A percentile compares a stretch with the other conserved stretches of the same genome.
These are phyloP conservation scores for Gonium pectorale DNA, from an alignment of 139 green algal species.

Conservation along the genomic window DNA sequence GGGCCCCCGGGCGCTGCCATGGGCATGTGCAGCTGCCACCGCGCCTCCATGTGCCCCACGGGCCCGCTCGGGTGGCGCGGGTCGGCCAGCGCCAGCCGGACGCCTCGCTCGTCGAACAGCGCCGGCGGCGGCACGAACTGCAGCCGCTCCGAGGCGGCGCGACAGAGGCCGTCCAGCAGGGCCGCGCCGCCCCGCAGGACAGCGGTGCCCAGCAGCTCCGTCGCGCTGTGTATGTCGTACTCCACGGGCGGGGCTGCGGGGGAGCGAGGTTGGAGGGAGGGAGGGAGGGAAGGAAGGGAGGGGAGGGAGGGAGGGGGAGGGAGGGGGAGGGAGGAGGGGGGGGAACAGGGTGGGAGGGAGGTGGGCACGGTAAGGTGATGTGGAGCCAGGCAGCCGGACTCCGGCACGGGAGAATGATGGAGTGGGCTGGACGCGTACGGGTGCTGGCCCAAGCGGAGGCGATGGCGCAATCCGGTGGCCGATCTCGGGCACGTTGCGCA, in stretches of 20 bases:
- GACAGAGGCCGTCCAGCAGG: constrained; percentile 19
- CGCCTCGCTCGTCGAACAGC: constrained; percentile 11
- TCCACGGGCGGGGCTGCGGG: constrained; percentile 12
- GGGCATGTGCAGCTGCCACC: constrained; percentile 1
- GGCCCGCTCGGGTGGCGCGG: neutral
- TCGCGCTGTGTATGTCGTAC: constrained; percentile 22
- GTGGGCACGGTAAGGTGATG: neutral
- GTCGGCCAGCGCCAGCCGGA: constrained; percentile 18
- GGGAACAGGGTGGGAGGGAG: neutral
- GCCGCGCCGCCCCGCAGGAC: neutral
- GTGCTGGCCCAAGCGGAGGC: too few relatives aligned
- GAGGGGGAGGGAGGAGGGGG: neutral
- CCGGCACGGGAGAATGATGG: too few relatives aligned
- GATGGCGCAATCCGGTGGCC: too few relatives aligned
- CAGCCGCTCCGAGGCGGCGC: neutral
- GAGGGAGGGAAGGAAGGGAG: neutral
- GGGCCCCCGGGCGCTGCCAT: neutral
- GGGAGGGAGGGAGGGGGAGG: too few relatives aligned
- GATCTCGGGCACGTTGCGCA: too few relatives aligned
- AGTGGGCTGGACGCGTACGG: too few relatives aligned
- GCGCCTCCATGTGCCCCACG: constrained; percentile 14
- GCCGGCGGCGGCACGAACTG: constrained; percentile 18
- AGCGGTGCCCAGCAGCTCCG: constrained; percentile 1
- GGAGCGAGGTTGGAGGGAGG: neutral
- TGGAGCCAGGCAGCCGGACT: neutral